These are phyloP conservation scores for Theobroma grandiflorum DNA, from an alignment of 441 rosid species.

Conservation along the genomic window DNA sequence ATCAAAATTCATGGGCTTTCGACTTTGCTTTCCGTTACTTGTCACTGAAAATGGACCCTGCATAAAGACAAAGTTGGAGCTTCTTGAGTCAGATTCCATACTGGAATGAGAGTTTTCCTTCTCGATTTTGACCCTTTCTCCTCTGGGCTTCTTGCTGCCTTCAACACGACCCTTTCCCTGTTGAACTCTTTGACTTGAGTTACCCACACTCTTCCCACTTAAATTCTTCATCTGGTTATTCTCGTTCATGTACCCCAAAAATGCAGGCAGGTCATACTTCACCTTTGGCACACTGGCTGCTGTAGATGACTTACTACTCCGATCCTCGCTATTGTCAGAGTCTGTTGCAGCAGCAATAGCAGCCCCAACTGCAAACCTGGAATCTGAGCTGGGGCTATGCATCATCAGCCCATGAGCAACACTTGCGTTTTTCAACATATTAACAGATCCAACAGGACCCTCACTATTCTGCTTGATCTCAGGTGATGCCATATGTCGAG, in stretches of 20 bases:
- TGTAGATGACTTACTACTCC: conserved; percentile 81
- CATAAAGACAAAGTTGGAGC: conserved; percentile 81
- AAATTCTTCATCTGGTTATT: conserved; percentile 55
- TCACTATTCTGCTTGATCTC: conserved; percentile 49
- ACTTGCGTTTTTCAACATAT: conserved; percentile 39
- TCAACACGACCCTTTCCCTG: conserved; percentile 60
- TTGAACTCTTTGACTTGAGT: conserved; percentile 48
- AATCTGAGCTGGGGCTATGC: conserved; percentile 47
- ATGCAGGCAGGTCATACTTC: conserved; percentile 51
- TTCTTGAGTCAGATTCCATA: conserved; percentile 85
- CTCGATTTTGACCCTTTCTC: conserved; percentile 80
- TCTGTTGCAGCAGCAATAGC: conserved; percentile 58
- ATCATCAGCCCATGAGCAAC: conserved; percentile 44
- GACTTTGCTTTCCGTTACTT: conserved; percentile 61
- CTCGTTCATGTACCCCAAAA: conserved; percentile 46
- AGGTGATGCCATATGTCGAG: conserved; percentile 36
- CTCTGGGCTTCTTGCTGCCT: conserved; percentile 75
- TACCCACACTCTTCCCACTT: conserved; percentile 53
- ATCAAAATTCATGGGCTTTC: conserved; percentile 52
- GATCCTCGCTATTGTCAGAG: conserved; percentile 80
- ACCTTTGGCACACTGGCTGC: conserved; percentile 71
- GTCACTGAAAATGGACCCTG: conserved; percentile 62
- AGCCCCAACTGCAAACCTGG: conserved; percentile 60
- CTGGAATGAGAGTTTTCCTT: conserved; percentile 89
- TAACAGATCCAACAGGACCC: conserved; percentile 48